Percentiles rank a stretch among this genome's conserved stretches.
Evolutionary conservation across 257 asterid genomes (phyloP).

Genomic region (Solanum appendiculatum): DNA sequence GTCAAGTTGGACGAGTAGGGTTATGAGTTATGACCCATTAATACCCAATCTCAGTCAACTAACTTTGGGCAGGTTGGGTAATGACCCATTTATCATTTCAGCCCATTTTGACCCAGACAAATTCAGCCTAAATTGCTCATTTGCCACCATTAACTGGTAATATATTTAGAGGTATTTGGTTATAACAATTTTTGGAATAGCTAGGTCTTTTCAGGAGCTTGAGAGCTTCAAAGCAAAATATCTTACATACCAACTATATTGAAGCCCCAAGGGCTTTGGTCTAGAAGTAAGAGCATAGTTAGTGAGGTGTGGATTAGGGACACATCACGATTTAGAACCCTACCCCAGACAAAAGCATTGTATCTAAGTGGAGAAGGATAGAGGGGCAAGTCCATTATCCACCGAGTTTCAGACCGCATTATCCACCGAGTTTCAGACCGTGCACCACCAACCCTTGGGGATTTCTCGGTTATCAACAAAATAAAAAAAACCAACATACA

Average conservation of each 20-base stretch:
- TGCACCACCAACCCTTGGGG: not conserved
- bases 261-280: not conserved
- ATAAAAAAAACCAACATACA: not conserved
- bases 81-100: not conserved
- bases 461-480: not conserved
- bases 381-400: not conserved
- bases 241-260: not conserved
- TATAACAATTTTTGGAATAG: not conserved
- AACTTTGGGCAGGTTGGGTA: not conserved
- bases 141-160: not conserved
- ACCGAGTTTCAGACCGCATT: not conserved
- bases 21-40: not conserved
- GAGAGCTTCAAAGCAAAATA: not conserved
- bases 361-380: not conserved
- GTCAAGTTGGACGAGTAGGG: not conserved
- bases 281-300: not conserved
- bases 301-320: not conserved
- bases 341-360: not conserved
- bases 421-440: not conserved
- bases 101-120: not conserved
- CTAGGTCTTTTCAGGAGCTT: not conserved
- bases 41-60: not conserved
- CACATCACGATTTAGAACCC: not conserved
- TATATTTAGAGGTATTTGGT: not conserved
- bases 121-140: not conserved